Conservation (phyloP, 305 asterid genomes). For the Stenogyne calaminthoides region DNA sequence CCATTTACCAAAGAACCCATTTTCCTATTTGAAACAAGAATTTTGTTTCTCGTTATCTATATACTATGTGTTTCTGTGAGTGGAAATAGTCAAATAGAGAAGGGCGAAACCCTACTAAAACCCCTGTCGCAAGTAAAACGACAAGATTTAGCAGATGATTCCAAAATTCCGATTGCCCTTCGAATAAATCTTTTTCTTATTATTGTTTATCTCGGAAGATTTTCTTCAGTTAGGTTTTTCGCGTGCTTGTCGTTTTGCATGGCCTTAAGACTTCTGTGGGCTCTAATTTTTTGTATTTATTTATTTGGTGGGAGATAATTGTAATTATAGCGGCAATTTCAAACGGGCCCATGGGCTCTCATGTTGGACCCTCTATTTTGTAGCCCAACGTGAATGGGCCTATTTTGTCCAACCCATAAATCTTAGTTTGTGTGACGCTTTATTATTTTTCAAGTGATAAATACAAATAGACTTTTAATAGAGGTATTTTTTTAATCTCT, state of each 20-base stretch:
- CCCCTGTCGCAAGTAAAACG: constrained; percentile 34
- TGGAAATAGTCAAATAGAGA: constrained; percentile 6
- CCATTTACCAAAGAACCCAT: constrained; percentile 65
- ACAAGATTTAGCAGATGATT: constrained; percentile 27
- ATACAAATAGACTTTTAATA: no score
- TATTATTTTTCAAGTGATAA: no score
- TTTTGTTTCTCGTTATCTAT: constrained; percentile 25
- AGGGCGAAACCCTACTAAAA: constrained; percentile 42
- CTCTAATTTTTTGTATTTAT: not conserved
- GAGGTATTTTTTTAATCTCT: no score
- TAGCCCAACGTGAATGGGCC: not conserved
- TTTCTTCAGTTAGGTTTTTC: constrained; percentile 1
- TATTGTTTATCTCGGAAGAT: not conserved
- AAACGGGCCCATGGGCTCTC: not conserved
- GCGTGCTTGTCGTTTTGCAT: constrained; percentile 32
- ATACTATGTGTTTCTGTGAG: constrained; percentile 16
- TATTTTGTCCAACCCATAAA: no score
- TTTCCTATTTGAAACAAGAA: not conserved
- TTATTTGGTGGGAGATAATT: not conserved
- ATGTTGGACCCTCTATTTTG: not conserved
- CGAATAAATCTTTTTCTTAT: constrained; percentile 11
- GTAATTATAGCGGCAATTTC: not conserved
- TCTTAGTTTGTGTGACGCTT: no score
- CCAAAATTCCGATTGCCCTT: constrained; percentile 26
- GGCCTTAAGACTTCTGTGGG: constrained; percentile 23